Base-by-base conservation (phyloP, 2,329 filamentous ascomycete species). In the Orbilia oligospora region DNA sequence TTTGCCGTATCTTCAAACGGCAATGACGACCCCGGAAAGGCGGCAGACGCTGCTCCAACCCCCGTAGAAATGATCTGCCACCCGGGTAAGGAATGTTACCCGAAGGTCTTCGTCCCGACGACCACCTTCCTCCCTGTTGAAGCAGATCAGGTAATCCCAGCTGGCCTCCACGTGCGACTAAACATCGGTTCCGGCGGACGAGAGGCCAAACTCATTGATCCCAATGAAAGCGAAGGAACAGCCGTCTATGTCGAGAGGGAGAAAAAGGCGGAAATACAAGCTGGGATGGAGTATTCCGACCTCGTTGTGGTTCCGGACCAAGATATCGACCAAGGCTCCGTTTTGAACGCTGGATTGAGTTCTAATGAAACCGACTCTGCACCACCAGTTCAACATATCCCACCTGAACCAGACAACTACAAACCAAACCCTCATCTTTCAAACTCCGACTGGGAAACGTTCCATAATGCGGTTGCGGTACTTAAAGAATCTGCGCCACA, bases 181-280 rank as follows among this genome's bases (percentile, higher is more conserved):
- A 89, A 92, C 82, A 86, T 92, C 56, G 86, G 87, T 81, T 90
- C 90, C 0, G 90, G 91, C 22, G 81, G 86, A 80, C 90, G 89
- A 80, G 89, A 91, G 83, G 91, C 90, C 80, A 90, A 91, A 82
- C 86, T 92, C 79, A 89, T 92, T 83, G 86, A 90, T 18, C 89
- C 89, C 0, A 83, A 82, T 77, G 83, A 84, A 71, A 82, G 82
- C 14, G 85, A 85, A 12, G 89, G 90, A 80, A 79, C 41, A 44
- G 76, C 75, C 53, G 75, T 78, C 18, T 78, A 78, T 22, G 63
- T 78, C 46, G 53, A 67, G 12, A 68, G 27, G 24, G 68, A 71
- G n/a, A 72, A 78, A 16, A 71, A 68, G 24, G 53, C 33, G 12
- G 56, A 71, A 14, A 1, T 51, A n/a, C 46, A 66, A 16, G 30